Conservation (phyloP, 116 monocot genomes). For the Posidonia oceanica region DNA sequence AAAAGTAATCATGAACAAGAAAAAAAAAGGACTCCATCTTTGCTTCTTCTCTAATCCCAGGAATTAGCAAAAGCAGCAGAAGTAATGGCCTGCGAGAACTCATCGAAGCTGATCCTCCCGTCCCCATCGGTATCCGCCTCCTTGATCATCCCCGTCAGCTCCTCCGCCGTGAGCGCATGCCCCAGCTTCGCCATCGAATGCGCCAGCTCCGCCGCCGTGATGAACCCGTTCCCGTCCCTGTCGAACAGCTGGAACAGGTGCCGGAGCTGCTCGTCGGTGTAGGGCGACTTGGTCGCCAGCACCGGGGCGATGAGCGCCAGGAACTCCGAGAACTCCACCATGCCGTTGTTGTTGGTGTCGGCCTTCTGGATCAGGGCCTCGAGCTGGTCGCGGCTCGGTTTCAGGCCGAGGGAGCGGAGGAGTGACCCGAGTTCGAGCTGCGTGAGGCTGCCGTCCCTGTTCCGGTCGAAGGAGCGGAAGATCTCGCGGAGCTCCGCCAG, state of each 20-base stretch:
- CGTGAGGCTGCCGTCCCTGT: conserved; percentile 89
- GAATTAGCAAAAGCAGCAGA: conserved; percentile 68
- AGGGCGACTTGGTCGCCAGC: conserved; percentile 42
- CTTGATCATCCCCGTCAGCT: conserved; percentile 88
- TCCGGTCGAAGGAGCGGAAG: conserved; percentile 81
- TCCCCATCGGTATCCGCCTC: conserved; percentile 88
- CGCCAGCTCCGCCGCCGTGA: conserved; percentile 81
- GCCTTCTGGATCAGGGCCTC: conserved; percentile 58
- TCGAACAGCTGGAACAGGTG: conserved; percentile 72
- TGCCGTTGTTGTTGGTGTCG: conserved; percentile 77
- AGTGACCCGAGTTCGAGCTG: conserved; percentile 86
- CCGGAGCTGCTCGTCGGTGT: conserved; percentile 75
- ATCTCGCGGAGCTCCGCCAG: conserved; percentile 70
- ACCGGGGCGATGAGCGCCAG: conserved; percentile 64
- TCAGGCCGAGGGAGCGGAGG: conserved; percentile 70
- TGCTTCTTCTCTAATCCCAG: conserved; percentile 16
- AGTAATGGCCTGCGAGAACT: conserved; percentile 71
- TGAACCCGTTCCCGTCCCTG: conserved; percentile 73
- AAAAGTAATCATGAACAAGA: too few relatives aligned
- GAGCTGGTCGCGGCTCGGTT: conserved; percentile 59
- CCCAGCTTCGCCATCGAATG: conserved; percentile 87
- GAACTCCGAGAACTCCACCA: conserved; percentile 84
- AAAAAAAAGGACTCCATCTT: too few relatives aligned
- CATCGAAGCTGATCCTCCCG: conserved; percentile 65
- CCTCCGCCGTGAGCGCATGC: conserved; percentile 62